Evolutionary conservation across 768 basidiomycete species (phyloP).

Genomic region (Gymnopilus junonius): DNA sequence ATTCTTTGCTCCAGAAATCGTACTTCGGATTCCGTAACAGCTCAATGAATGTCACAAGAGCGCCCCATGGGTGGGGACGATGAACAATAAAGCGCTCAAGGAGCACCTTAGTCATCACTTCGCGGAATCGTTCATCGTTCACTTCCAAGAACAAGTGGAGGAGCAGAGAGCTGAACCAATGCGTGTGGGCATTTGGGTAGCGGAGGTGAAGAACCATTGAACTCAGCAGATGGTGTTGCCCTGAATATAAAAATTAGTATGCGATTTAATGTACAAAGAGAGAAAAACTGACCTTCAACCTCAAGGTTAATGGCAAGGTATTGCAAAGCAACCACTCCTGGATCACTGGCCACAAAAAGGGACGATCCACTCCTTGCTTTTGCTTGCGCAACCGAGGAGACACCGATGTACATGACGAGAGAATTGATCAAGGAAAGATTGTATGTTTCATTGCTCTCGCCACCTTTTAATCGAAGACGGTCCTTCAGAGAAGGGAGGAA

Average conservation of each 20-base stretch:
- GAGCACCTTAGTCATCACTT: slow-evolving; percentile 87
- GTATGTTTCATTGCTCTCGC: slow-evolving; percentile 61
- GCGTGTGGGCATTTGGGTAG: slow-evolving; percentile 98
- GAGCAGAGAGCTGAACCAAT: slow-evolving; percentile 94
- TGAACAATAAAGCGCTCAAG: slow-evolving; percentile 94
- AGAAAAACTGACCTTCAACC: slow-evolving; percentile 73
- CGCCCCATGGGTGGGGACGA: slow-evolving; percentile 96
- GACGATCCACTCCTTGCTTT: slow-evolving; percentile 84
- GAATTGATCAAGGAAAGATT: slow-evolving; percentile 92
- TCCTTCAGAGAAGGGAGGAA: slow-evolving; percentile 83
- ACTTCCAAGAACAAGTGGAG: slow-evolving; percentile 87
- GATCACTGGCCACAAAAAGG: slow-evolving; percentile 80
- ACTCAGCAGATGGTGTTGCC: slow-evolving; percentile 93
- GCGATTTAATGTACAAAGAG: neutral
- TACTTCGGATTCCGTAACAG: slow-evolving; percentile 89
- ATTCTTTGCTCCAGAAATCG: slow-evolving; percentile 90
- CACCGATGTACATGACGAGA: slow-evolving; percentile 95
- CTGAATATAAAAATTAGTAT: slow-evolving; percentile 42
- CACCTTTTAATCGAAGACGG: slow-evolving; percentile 58
- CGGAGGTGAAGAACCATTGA: slow-evolving; percentile 95
- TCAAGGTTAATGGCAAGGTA: slow-evolving; percentile 86
- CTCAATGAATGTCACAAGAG: slow-evolving; percentile 92
- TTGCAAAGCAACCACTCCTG: slow-evolving; percentile 83
- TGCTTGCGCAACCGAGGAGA: slow-evolving; percentile 87
- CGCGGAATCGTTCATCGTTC: slow-evolving; percentile 75